Percentiles rank a stretch among this genome's conserved stretches.
phyloP scores from a whole-genome alignment of 129 eudicot species.

The Dittrichia graveolens region DNA sequence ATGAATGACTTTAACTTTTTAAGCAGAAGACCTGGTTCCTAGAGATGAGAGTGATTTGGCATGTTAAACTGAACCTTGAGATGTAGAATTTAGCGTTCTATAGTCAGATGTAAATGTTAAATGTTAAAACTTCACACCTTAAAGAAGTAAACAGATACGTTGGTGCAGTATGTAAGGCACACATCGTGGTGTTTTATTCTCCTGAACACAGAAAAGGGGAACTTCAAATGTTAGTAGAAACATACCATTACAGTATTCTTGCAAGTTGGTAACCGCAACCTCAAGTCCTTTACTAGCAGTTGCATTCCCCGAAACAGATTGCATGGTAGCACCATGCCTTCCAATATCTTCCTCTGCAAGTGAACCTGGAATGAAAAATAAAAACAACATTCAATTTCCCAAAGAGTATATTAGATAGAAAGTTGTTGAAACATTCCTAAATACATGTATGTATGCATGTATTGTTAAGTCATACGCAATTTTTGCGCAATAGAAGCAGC shows the following conservation, averaged over 20 bases:
- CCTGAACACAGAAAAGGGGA: constrained; percentile 4
- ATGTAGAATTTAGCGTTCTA: neutral
- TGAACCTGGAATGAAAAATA: constrained; percentile 53
- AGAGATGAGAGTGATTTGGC: too few relatives aligned
- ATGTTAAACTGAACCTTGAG: too few relatives aligned
- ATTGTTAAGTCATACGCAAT: constrained; percentile 57
- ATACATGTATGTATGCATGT: neutral
- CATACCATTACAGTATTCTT: constrained; percentile 93
- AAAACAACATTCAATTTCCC: constrained; percentile 12
- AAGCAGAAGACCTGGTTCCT: too few relatives aligned
- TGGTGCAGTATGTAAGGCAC: neutral
- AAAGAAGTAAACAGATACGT: too few relatives aligned
- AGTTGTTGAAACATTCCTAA: constrained; percentile 1
- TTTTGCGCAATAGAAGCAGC: constrained; percentile 96
- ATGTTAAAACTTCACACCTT: neutral
- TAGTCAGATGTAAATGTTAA: neutral
- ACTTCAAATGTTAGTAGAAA: constrained; percentile 6
- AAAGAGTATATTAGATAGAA: neutral
- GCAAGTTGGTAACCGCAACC: constrained; percentile 89
- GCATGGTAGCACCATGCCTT: constrained; percentile 57
- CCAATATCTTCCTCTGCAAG: constrained; percentile 95
- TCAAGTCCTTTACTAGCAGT: constrained; percentile 91
- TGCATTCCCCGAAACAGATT: constrained; percentile 69
- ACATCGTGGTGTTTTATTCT: constrained; percentile 17
- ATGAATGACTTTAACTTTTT: too few relatives aligned